These are phyloP conservation scores for Gossypium schwendimanii DNA, from an alignment of 441 rosid genomes.

Conservation along the genomic window DNA sequence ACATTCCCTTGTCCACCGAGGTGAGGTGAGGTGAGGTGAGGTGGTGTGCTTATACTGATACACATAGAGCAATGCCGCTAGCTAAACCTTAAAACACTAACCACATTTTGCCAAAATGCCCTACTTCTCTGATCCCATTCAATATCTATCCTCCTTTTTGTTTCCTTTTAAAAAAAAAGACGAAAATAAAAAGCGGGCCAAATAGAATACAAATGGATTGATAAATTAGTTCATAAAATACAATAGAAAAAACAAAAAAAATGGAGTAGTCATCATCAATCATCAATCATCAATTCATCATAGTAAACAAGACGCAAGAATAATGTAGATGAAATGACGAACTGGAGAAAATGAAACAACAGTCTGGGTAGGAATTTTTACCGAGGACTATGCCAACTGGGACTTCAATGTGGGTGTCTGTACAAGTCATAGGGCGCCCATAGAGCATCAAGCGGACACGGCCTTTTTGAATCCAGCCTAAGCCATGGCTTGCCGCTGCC, in stretches of 20 bases:
- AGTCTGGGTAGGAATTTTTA: slow-evolving; percentile 30
- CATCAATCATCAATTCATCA: neutral
- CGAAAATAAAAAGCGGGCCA: slow-evolving; percentile 20
- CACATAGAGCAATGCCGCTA: too few species aligned
- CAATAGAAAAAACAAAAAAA: neutral
- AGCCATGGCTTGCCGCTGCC: slow-evolving; percentile 78
- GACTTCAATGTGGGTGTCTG: slow-evolving; percentile 36
- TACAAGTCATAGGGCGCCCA: slow-evolving; percentile 69
- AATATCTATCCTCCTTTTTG: neutral
- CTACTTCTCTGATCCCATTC: too few species aligned
- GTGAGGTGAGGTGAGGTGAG: too few species aligned
- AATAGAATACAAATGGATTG: slow-evolving; percentile 29
- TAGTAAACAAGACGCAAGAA: neutral
- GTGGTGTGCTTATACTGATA: too few species aligned
- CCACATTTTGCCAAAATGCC: too few species aligned
- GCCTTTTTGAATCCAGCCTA: slow-evolving; percentile 46
- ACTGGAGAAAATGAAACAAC: neutral
- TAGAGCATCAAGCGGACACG: slow-evolving; percentile 54
- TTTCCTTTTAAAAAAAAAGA: neutral
- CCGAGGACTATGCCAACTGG: slow-evolving; percentile 22
- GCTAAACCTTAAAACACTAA: too few species aligned
- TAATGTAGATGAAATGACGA: neutral
- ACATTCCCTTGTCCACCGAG: neutral
- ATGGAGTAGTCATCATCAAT: neutral
- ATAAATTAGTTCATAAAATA: slow-evolving; percentile 16